phyloP scores from a whole-genome alignment of 2,329 filamentous ascomycete genomes.

The Orbilia blumenaviensis region DNA sequence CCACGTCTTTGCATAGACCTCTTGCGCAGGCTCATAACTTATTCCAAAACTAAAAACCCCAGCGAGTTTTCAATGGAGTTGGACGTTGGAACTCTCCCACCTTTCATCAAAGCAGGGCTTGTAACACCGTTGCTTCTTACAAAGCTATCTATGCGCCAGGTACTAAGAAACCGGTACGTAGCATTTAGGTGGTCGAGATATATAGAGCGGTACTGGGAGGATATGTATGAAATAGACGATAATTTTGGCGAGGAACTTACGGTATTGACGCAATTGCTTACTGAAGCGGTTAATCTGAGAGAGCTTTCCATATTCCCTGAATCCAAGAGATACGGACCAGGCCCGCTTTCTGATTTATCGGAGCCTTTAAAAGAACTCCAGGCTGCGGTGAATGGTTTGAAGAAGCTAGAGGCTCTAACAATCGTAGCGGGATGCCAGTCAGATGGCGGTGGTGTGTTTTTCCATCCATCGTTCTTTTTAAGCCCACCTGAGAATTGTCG shows the following conservation, averaged over 20 bases:
- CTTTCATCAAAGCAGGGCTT: background rate
- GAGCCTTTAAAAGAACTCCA: background rate
- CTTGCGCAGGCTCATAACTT: background rate
- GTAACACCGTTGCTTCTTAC: background rate
- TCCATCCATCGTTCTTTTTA: constrained; percentile 9
- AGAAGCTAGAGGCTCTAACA: background rate
- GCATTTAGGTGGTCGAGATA: no score
- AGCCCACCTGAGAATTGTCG: background rate
- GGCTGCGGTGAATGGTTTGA: background rate
- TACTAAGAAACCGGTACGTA: no score
- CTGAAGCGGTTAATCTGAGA: background rate
- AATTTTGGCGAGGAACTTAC: background rate
- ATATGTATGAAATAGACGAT: no score
- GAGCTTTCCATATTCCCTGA: background rate
- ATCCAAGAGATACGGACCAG: background rate
- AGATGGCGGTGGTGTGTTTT: background rate
- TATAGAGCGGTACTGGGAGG: no score
- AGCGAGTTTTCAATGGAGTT: background rate
- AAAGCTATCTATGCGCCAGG: background rate
- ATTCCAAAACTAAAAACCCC: background rate
- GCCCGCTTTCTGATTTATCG: background rate
- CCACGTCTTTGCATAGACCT: background rate
- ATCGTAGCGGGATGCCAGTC: background rate
- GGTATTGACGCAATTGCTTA: background rate
- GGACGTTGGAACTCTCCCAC: background rate